phyloP scores from a whole-genome alignment of 768 basidiomycete genomes.

The Mycena polygramma region DNA sequence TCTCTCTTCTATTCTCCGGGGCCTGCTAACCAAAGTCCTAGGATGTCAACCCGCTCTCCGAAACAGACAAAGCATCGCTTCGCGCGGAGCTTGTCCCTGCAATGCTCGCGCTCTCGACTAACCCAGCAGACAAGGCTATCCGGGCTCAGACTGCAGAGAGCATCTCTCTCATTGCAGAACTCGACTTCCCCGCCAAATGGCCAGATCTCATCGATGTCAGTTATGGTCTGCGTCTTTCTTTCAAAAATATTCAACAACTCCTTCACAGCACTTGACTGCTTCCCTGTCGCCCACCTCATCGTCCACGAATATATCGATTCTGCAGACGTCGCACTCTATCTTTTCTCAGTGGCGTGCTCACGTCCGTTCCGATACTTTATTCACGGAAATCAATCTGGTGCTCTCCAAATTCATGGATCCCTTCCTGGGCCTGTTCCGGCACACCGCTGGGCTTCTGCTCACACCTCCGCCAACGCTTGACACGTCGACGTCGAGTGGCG shows the following conservation, averaged over 20 bases:
- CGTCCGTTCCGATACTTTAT: slow-evolving; percentile 89
- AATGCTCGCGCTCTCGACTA: slow-evolving; percentile 85
- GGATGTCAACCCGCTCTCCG: slow-evolving; percentile 80
- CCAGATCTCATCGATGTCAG: slow-evolving; percentile 90
- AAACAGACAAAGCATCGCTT: slow-evolving; percentile 79
- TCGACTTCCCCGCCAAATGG: slow-evolving; percentile 94
- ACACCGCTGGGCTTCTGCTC: slow-evolving; percentile 69
- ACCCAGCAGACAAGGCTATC: slow-evolving; percentile 76
- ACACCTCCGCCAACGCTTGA: slow-evolving; percentile 52
- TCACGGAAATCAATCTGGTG: slow-evolving; percentile 92
- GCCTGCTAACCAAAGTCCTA: slow-evolving; percentile 43
- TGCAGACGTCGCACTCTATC: slow-evolving; percentile 96
- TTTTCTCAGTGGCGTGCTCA: slow-evolving; percentile 94
- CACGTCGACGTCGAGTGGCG: slow-evolving; percentile 51
- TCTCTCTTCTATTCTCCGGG: slow-evolving; percentile 37
- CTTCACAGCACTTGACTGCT: slow-evolving; percentile 83
- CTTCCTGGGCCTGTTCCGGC: slow-evolving; percentile 87
- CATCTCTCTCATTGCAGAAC: slow-evolving; percentile 89
- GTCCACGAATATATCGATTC: slow-evolving; percentile 87
- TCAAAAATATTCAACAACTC: slow-evolving; percentile 12
- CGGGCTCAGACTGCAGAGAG: slow-evolving; percentile 93
- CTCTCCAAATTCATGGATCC: slow-evolving; percentile 85
- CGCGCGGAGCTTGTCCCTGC: slow-evolving; percentile 87
- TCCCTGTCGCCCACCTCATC: slow-evolving; percentile 88
- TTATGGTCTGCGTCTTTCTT: slow-evolving; percentile 35